A percentile compares a stretch with the other conserved stretches of the same genome.
Conservation (phyloP, 2,329 filamentous ascomycete species). For the Onygenales sp. region DNA sequence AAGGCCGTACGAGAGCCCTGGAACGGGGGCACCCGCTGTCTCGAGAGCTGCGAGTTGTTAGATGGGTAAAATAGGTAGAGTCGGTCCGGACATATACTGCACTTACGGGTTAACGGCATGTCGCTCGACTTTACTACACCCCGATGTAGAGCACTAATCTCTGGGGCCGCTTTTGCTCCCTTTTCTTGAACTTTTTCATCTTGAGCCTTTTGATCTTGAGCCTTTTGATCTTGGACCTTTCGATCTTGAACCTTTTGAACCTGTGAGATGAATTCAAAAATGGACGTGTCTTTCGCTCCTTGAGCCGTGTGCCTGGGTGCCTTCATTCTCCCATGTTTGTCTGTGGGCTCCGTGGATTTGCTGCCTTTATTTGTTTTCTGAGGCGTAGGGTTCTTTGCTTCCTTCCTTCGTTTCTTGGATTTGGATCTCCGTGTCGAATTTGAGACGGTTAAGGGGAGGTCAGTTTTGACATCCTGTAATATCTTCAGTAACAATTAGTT, state of each 20-base stretch:
- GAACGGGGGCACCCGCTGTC: constrained; percentile 44
- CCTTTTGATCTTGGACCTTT: background rate
- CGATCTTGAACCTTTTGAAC: background rate
- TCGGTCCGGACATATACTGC: background rate
- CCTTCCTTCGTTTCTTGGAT: background rate
- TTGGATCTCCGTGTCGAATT: background rate
- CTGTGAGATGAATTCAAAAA: background rate
- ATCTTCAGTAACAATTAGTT: too few species aligned
- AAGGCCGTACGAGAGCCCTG: constrained; percentile 61
- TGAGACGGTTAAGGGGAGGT: too few species aligned
- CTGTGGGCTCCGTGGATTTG: background rate
- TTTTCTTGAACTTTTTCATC: background rate
- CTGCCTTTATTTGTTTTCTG: background rate
- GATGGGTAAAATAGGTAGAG: constrained; percentile 1
- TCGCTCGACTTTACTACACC: constrained; percentile 10
- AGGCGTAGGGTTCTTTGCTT: background rate
- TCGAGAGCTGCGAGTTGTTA: constrained; percentile 22
- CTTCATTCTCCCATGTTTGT: background rate
- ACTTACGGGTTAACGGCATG: constrained; percentile 15
- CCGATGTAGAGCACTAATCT: background rate
- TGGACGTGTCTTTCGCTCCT: background rate
- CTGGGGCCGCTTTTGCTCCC: background rate
- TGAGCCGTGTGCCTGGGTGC: background rate
- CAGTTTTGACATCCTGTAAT: too few species aligned
- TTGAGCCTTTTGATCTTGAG: too few species aligned